These are phyloP conservation scores for Raddia guianensis DNA, from an alignment of 176 grass and related monocot genomes.

Conservation along the genomic window DNA sequence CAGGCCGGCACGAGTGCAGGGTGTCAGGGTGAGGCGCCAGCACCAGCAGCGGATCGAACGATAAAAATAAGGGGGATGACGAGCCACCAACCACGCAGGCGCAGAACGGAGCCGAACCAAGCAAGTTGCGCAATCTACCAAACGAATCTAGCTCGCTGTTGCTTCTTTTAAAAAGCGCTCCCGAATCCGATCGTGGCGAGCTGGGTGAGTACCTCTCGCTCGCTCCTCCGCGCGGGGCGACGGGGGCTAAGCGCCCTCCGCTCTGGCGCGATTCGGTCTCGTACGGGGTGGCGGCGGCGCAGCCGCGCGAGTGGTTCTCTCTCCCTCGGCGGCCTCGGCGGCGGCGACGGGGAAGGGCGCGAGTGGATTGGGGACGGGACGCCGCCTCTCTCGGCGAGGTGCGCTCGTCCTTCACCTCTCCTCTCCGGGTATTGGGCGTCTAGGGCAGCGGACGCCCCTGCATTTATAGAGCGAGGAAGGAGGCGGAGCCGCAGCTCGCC, in stretches of 20 bases:
- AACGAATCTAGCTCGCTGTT: slow-evolving; percentile 34
- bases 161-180: slow-evolving; percentile 19
- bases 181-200: slow-evolving; percentile 18
- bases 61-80: slow-evolving; percentile 13
- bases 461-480: slow-evolving; percentile 44
- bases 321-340: background rate
- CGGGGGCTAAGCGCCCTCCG: slow-evolving; percentile 14
- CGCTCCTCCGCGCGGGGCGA: slow-evolving; percentile 26
- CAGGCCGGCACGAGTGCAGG: slow-evolving; percentile 31
- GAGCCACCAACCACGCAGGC: slow-evolving; percentile 19
- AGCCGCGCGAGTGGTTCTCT: background rate
- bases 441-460: slow-evolving; percentile 8
- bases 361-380: slow-evolving; percentile 16
- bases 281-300: background rate
- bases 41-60: slow-evolving; percentile 31
- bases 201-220: slow-evolving; percentile 44
- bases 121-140: slow-evolving; percentile 15
- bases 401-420: slow-evolving; percentile 33
- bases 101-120: slow-evolving; percentile 3
- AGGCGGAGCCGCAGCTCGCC: background rate
- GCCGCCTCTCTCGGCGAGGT: slow-evolving; percentile 29
- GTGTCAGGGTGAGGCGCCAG: slow-evolving; percentile 23
- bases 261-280: slow-evolving; percentile 3
- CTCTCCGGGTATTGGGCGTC: slow-evolving; percentile 36
- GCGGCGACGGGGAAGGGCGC: background rate